A percentile compares a stretch with the other conserved stretches of the same genome.
These are phyloP conservation scores for Harrya chromipes DNA, from an alignment of 768 basidiomycete genomes.

Conservation along the genomic window DNA sequence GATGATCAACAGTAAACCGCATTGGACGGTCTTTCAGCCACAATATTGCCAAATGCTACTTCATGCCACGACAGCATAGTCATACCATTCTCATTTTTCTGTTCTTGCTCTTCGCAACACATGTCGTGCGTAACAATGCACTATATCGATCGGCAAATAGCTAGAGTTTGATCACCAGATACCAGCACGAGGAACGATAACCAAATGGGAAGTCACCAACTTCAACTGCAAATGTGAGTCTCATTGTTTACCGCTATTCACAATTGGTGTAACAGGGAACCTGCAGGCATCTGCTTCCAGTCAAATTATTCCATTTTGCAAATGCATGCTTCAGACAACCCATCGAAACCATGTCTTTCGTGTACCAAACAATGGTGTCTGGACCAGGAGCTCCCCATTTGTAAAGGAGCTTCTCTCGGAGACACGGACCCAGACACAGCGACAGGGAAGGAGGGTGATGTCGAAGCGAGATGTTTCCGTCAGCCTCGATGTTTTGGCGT, in stretches of 20 bases:
- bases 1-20: slow-evolving; percentile 3
- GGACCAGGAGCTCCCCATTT: slow-evolving; percentile 85
- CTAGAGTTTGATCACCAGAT: slow-evolving; percentile 29
- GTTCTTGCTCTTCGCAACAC: slow-evolving; percentile 14
- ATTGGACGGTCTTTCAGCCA: slow-evolving; percentile 12
- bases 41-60: slow-evolving; percentile 7
- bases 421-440: slow-evolving; percentile 90
- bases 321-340: slow-evolving; percentile 76
- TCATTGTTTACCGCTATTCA: neutral
- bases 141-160: neutral
- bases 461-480: slow-evolving; percentile 96
- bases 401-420: slow-evolving; percentile 75
- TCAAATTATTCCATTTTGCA: slow-evolving; percentile 84
- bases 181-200: slow-evolving; percentile 43
- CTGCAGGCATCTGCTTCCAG: slow-evolving; percentile 84
- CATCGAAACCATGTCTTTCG: slow-evolving; percentile 85
- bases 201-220: slow-evolving; percentile 87
- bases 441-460: slow-evolving; percentile 93
- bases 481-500: slow-evolving; percentile 40
- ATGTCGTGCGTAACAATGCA: slow-evolving; percentile 26
- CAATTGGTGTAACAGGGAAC: slow-evolving; percentile 4
- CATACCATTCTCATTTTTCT: slow-evolving; percentile 13
- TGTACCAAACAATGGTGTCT: slow-evolving; percentile 97
- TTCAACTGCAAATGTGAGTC: slow-evolving; percentile 85
- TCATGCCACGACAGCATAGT: slow-evolving; percentile 18